Evolutionary conservation across 495 filamentous ascomycete species (phyloP), one percentile per base, ranked within the genome.

Genomic region (Xylaria venustula): DNA sequence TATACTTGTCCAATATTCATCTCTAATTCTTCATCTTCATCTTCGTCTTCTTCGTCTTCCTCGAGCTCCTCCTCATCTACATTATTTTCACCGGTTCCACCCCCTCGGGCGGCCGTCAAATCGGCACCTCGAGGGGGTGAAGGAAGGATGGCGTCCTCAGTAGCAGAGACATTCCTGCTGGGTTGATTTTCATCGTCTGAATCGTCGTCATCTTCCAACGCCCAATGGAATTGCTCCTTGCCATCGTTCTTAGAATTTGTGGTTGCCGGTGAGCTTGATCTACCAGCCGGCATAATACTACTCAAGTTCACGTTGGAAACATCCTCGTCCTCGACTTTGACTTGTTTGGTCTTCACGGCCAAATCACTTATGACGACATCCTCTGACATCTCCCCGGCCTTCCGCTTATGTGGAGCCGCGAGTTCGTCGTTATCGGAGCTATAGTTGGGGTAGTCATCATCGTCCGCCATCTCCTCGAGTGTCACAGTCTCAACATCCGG

Each of bases 1-100:
- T 93, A 96, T 0, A 95, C 87, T 62, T 81, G 79, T 0, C 85
- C 88, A 48, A 89, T 81, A 61, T 90, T 86, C 82, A 93, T 87
- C 23, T 78, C 72, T 20, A 81, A 37, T 9, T 64, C 62, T 55
- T 80, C 74, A 23, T 76, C 76, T 44, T 80, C 74, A 23, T 76
- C 76, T 44, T 81, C 81, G 0, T 75, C 75, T 1, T 76, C 42
- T 48, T 49, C 42, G 2, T 47, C 46, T 61, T 54, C 36, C 11
- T 59, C 64, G 11, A 34, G 44, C 25, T 64, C 65, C n/a, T 68
- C 67, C 9, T 44, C 60, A 19, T 57, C 54, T 19, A 67, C 62
- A 8, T 28, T 47, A 17, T 47, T 42, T 28, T 48, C n/a, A 9
- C 32, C 23, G 15, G 17, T 1, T 15, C 45, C n/a, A 22, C 34